Conservation (phyloP, 2,329 filamentous ascomycete species). For the Botrytis galanthina region DNA sequence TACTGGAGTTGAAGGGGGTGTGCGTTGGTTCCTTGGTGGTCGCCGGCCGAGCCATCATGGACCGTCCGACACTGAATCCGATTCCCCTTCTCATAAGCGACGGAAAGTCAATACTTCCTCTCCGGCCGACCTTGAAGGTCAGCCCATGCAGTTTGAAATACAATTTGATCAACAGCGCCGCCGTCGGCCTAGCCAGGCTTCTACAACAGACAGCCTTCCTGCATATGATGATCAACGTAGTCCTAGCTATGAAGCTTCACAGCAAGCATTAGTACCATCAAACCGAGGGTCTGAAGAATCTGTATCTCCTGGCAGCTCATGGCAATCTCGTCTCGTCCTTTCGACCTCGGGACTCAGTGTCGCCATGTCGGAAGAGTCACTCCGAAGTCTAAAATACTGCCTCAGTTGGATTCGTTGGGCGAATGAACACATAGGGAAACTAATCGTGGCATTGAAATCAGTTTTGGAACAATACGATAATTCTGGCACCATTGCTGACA, state of each 20-base stretch:
- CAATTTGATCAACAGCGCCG: slow-evolving; percentile 37
- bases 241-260: slow-evolving; percentile 68
- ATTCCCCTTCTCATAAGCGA: slow-evolving; percentile 53
- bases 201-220: slow-evolving; percentile 70
- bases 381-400: slow-evolving; percentile 82
- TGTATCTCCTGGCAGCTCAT: slow-evolving; percentile 43
- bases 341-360: slow-evolving; percentile 88
- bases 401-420: slow-evolving; percentile 76
- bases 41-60: slow-evolving; percentile 39
- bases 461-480: slow-evolving; percentile 78
- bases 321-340: slow-evolving; percentile 83
- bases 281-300: slow-evolving; percentile 34
- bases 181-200: slow-evolving; percentile 34
- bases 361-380: slow-evolving; percentile 84
- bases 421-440: slow-evolving; percentile 74
- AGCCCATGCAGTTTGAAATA: slow-evolving; percentile 28
- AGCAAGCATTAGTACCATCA: slow-evolving; percentile 39
- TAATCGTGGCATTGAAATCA: slow-evolving; percentile 70
- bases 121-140: slow-evolving; percentile 36
- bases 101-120: slow-evolving; percentile 52
- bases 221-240: slow-evolving; percentile 79
- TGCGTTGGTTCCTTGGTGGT: slow-evolving; percentile 77
- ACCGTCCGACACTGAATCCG: slow-evolving; percentile 47
- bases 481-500: slow-evolving; percentile 34
- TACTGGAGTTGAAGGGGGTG: slow-evolving; percentile 83